Conservation (phyloP, 2,329 filamentous ascomycete species). For the Exophiala oligosperma region DNA sequence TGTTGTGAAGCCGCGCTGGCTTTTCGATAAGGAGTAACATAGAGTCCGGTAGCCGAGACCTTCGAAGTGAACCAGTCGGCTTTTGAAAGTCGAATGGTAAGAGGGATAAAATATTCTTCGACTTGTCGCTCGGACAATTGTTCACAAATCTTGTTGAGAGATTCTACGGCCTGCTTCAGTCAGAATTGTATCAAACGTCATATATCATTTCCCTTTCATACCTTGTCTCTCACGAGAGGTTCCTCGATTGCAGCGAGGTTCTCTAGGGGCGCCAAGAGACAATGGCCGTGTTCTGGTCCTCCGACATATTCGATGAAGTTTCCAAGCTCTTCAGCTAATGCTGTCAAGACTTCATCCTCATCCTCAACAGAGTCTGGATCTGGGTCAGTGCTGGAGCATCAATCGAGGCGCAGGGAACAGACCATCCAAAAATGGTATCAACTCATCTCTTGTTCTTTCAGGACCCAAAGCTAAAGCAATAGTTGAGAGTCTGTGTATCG, state of each 20-base stretch:
- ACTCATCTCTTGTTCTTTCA: slow-evolving; percentile 95
- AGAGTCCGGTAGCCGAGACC: slow-evolving; percentile 95
- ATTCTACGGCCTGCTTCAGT: slow-evolving; percentile 79
- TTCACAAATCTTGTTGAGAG: slow-evolving; percentile 97
- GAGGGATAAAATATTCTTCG: slow-evolving; percentile 95
- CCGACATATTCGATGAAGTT: slow-evolving; percentile 98
- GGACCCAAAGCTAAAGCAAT: slow-evolving; percentile 95
- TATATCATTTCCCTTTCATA: slow-evolving; percentile 43
- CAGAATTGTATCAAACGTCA: slow-evolving; percentile 10
- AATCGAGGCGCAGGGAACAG: slow-evolving; percentile 33
- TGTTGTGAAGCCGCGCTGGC: slow-evolving; percentile 86
- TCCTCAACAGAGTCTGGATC: slow-evolving; percentile 92
- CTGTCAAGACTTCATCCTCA: slow-evolving; percentile 96
- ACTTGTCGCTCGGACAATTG: slow-evolving; percentile 89
- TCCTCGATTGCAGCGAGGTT: slow-evolving; percentile 98
- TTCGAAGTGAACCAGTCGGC: slow-evolving; percentile 99
- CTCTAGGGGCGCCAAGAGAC: slow-evolving; percentile 93
- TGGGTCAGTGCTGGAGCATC: slow-evolving; percentile 27
- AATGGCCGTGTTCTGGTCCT: slow-evolving; percentile 88
- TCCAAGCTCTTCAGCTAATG: slow-evolving; percentile 93
- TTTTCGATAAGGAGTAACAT: slow-evolving; percentile 90
- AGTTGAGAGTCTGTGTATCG: slow-evolving; percentile 95
- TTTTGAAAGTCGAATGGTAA: slow-evolving; percentile 93
- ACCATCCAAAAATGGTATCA: slow-evolving; percentile 99
- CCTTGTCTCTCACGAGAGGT: slow-evolving; percentile 96